Percentiles rank a stretch among this genome's conserved stretches.
phyloP scores from a whole-genome alignment of 2,329 filamentous ascomycete genomes.

The Colletotrichum cuscutae region DNA sequence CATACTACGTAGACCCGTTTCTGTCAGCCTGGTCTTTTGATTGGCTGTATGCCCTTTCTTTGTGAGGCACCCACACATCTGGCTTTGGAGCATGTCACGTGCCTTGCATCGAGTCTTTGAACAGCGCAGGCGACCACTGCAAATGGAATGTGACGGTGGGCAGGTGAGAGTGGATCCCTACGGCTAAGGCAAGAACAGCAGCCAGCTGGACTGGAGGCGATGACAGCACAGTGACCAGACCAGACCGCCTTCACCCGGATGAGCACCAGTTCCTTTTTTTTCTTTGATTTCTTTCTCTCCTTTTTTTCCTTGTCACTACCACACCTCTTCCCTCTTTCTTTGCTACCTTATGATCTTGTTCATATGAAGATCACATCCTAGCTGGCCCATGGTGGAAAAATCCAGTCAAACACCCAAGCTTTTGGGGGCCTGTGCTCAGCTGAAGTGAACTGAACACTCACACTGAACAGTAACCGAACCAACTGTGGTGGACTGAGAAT shows the following conservation, averaged over 20 bases:
- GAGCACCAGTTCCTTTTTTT: neutral
- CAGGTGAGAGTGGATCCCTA: constrained; percentile 9
- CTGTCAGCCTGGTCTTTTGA: constrained; percentile 11
- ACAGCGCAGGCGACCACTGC: neutral
- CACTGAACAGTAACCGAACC: neutral
- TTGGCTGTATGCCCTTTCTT: neutral
- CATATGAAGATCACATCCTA: neutral
- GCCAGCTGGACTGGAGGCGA: neutral
- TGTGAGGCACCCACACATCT: too few species aligned
- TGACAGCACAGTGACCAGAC: neutral
- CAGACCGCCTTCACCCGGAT: constrained; percentile 7
- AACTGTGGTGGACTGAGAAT: neutral
- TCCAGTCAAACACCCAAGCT: constrained; percentile 5
- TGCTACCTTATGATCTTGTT: neutral
- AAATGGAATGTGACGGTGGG: neutral
- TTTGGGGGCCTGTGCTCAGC: constrained; percentile 10
- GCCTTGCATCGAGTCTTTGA: constrained; percentile 35
- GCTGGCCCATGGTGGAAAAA: neutral
- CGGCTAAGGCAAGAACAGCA: neutral
- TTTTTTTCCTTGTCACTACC: neutral
- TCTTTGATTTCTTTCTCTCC: neutral
- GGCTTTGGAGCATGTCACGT: constrained; percentile 11
- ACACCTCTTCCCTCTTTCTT: neutral
- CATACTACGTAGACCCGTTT: neutral
- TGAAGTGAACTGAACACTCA: constrained; percentile 1